Evolutionary conservation across 306 rosid genomes (phyloP).

Genomic region (Lupinus albus): DNA sequence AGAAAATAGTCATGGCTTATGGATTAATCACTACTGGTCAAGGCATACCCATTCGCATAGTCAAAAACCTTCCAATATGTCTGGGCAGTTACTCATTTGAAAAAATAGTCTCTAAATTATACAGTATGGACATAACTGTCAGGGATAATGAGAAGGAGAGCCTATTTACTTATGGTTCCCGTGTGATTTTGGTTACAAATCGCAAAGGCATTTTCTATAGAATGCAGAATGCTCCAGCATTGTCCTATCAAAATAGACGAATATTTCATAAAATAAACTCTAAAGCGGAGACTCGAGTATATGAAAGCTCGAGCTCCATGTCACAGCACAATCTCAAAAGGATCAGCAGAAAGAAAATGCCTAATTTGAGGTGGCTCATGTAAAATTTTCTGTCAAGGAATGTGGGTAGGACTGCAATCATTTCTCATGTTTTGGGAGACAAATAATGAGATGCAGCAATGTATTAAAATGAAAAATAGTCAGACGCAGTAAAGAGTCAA

Average conservation of each 20-base stretch:
- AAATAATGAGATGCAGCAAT: constrained; percentile 18
- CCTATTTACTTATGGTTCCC: neutral
- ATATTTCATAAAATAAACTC: no score
- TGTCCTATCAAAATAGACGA: neutral
- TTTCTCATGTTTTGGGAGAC: constrained; percentile 1
- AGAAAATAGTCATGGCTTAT: constrained; percentile 77
- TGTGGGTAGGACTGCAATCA: constrained; percentile 24
- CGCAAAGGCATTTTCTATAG: no score
- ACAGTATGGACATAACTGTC: constrained; percentile 60
- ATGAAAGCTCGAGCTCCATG: no score
- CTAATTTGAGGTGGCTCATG: constrained; percentile 5
- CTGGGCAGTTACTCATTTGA: constrained; percentile 78
- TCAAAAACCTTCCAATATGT: constrained; percentile 79
- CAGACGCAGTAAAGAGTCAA: neutral
- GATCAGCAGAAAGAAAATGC: neutral
- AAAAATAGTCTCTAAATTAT: constrained; percentile 61
- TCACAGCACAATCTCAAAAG: no score
- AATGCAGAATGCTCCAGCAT: neutral
- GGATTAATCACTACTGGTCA: constrained; percentile 61
- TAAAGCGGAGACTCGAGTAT: neutral
- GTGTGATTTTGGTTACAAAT: no score
- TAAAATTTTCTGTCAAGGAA: constrained; percentile 26
- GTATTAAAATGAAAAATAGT: constrained; percentile 12
- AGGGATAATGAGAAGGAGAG: constrained; percentile 61
- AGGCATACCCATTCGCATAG: constrained; percentile 60